Conservation (phyloP, 2,329 filamentous ascomycete genomes). For the Endocalyx cinctus region DNA sequence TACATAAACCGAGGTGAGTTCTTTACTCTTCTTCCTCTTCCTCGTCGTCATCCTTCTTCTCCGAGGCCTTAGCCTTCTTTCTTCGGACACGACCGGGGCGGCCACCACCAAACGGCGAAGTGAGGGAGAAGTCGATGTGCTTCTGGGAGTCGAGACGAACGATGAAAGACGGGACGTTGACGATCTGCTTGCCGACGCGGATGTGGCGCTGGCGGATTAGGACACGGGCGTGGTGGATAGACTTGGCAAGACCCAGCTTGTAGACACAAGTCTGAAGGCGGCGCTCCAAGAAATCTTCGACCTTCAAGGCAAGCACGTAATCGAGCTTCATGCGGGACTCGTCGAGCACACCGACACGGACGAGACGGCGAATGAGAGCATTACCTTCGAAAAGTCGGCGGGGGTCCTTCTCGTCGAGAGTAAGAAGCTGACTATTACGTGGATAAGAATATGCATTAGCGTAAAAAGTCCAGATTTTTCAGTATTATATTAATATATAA, state of each 20-base stretch:
- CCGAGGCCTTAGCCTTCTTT: conserved; percentile 98
- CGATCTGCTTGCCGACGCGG: conserved; percentile 99
- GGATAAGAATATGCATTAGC: conserved; percentile 7
- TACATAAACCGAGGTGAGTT: conserved; percentile 20
- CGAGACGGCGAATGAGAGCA: conserved; percentile 99
- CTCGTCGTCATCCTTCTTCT: conserved; percentile 74
- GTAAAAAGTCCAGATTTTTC: conserved; percentile 2
- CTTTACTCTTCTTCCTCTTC: conserved; percentile 77
- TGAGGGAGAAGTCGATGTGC: conserved; percentile 99
- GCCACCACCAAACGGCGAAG: conserved; percentile 95
- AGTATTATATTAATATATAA: no score
- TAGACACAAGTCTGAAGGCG: conserved; percentile 99
- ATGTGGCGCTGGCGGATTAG: conserved; percentile 99
- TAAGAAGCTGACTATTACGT: conserved; percentile 84
- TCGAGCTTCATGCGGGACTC: conserved; percentile 99
- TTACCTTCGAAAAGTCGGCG: conserved; percentile 99
- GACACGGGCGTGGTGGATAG: conserved; percentile 99
- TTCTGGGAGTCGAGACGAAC: conserved; percentile 99
- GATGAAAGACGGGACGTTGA: conserved; percentile 99
- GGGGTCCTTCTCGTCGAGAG: conserved; percentile 99
- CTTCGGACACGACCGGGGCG: conserved; percentile 95
- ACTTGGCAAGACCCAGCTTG: conserved; percentile 99
- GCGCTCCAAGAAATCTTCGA: conserved; percentile 99
- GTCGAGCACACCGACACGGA: conserved; percentile 98
- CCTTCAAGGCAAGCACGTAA: conserved; percentile 99